Evolutionary conservation across 768 basidiomycete genomes (phyloP), one percentile per base, ranked within the genome.

Genomic region (Aureoboletus auriporus): DNA sequence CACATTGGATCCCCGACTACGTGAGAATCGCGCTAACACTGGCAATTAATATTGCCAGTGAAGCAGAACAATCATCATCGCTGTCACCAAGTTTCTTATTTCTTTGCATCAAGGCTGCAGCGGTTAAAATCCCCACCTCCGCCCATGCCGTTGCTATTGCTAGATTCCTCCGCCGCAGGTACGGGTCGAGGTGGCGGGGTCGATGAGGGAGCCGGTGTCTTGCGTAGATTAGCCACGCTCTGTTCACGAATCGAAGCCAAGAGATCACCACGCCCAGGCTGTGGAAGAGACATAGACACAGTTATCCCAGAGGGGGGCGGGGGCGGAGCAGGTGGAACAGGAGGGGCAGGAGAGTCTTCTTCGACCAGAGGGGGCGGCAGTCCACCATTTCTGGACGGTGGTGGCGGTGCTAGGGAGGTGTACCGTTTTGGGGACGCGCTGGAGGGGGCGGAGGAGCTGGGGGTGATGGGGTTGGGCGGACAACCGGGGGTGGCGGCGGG

Each of bases 61-160:
- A n/a, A n/a, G n/a, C n/a, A n/a, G n/a, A n/a, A n/a, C n/a, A n/a
- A n/a, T 86, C 85, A 42, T 87, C 85, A 56, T 89, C 87, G 58
- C 86, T 89, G 56, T 93, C 90, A 2, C 88, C 92, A 56, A 95
- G 70, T 60, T 89, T 85, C 71, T 88, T 91, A 63, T 89, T 95
- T 56, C 93, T 71, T 63, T 86, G 81, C 57, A 84, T 69, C 53
- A 97, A 67, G 1, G 93, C 93, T 41, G 82, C 86, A 6, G 92
- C 93, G n/a, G n/a, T n/a, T n/a, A 39, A 95, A 65, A 68, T 93
- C 85, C 0, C 85, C 89, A 11, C 73, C 82, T 12, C 62, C 73
- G 2, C 65, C 64, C 8, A 59, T 60, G 6, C 71, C 63, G 11
- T 69, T 62, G 20, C 71, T 26, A 44, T n/a, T 49, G 27, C 67